Percentiles rank a stretch among this genome's conserved stretches.
phyloP scores from a whole-genome alignment of 1,139 yeast species.

The Scheffersomyces illinoinensis region DNA sequence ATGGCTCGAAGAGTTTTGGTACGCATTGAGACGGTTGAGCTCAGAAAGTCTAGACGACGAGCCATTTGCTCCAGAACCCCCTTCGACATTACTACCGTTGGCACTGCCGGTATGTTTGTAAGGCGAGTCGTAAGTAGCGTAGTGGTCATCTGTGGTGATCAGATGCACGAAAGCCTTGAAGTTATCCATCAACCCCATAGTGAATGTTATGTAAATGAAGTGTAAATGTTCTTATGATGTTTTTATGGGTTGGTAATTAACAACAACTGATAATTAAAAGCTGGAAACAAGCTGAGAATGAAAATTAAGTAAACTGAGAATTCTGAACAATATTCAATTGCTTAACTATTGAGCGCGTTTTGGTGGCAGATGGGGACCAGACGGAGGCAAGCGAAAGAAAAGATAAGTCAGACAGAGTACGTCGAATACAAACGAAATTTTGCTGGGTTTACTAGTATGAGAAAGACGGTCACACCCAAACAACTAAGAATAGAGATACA shows the following conservation, averaged over 20 bases:
- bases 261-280: background rate
- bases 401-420: background rate
- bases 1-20: constrained; percentile 39
- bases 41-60: constrained; percentile 36
- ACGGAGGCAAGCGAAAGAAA: background rate
- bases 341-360: background rate
- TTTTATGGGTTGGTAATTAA: background rate
- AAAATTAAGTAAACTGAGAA: background rate
- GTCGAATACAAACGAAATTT: background rate
- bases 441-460: background rate
- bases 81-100: constrained; percentile 17
- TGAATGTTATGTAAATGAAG: background rate
- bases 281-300: background rate
- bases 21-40: constrained; percentile 44
- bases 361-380: background rate
- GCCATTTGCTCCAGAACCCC: constrained; percentile 22
- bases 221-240: background rate
- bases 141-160: constrained; percentile 63
- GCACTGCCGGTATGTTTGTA: constrained; percentile 31
- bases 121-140: constrained; percentile 58
- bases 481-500: background rate
- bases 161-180: constrained; percentile 58
- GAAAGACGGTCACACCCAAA: background rate
- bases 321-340: background rate
- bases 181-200: constrained; percentile 46